A percentile compares a stretch with the other conserved stretches of the same genome.
These are phyloP conservation scores for Rhododendron simsii DNA, from an alignment of 148 eudicot genomes.

Conservation along the genomic window DNA sequence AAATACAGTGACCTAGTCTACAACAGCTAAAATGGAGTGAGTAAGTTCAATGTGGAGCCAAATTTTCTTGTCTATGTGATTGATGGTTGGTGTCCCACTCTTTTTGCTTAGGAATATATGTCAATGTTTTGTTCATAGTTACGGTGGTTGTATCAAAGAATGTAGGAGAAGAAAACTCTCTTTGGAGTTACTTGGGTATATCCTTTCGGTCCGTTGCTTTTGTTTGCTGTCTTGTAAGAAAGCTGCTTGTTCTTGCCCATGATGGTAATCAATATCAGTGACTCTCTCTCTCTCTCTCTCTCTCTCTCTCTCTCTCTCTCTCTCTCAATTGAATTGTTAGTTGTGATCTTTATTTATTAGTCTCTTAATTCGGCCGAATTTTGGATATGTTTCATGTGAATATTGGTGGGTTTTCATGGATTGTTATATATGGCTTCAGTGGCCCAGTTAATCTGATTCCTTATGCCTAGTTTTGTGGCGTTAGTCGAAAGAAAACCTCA, in stretches of 20 bases:
- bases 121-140: background rate
- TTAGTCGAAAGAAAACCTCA: background rate
- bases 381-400: background rate
- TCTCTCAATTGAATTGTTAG: background rate
- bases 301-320: background rate
- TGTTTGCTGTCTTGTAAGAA: background rate
- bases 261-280: background rate
- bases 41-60: background rate
- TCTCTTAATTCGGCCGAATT: background rate
- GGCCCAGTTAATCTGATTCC: background rate
- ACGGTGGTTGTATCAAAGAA: slow-evolving; percentile 1
- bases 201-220: background rate
- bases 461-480: background rate
- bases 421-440: background rate
- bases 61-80: background rate
- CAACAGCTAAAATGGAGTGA: slow-evolving; percentile 11
- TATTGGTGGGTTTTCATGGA: background rate
- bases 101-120: background rate
- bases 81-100: background rate
- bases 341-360: background rate
- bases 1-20: slow-evolving; percentile 22
- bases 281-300: background rate
- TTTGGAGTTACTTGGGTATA: background rate
- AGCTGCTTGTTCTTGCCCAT: background rate
- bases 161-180: background rate